Conservation (phyloP, 1,139 yeast species). For the Suhomyces ambrosiae region DNA sequence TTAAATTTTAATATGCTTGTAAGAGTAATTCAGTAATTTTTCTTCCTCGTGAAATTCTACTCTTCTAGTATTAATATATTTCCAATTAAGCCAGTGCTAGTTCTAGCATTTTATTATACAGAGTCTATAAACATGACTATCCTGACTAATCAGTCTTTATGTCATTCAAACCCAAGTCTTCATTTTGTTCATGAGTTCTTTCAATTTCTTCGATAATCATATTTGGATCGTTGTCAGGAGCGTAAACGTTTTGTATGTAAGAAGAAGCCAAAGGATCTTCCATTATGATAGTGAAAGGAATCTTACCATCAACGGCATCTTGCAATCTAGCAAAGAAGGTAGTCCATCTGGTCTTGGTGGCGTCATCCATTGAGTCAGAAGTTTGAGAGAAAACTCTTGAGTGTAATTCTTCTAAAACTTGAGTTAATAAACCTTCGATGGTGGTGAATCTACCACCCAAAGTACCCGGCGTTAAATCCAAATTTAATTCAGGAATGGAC, state of each 20-base stretch:
- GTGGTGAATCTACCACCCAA: slow-evolving; percentile 98
- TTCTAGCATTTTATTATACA: not conserved
- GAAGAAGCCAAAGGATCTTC: slow-evolving; percentile 95
- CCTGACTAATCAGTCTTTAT: slow-evolving; percentile 48
- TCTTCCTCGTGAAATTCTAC: too few species aligned
- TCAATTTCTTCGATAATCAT: slow-evolving; percentile 90
- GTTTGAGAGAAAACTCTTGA: slow-evolving; percentile 82
- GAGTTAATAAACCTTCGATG: slow-evolving; percentile 85
- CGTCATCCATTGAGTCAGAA: slow-evolving; percentile 88
- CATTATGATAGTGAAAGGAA: slow-evolving; percentile 83
- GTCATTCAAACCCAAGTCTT: slow-evolving; percentile 86
- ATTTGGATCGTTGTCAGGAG: slow-evolving; percentile 97
- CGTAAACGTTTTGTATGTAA: slow-evolving; percentile 94
- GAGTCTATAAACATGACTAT: not conserved
- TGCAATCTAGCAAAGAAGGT: slow-evolving; percentile 73
- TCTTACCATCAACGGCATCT: slow-evolving; percentile 81
- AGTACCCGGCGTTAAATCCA: slow-evolving; percentile 95
- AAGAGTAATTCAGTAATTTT: too few species aligned
- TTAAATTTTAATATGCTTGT: too few species aligned
- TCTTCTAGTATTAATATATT: too few species aligned
- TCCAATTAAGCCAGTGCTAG: too few species aligned
- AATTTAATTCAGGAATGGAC: slow-evolving; percentile 79
- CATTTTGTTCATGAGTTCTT: slow-evolving; percentile 85
- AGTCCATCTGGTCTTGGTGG: slow-evolving; percentile 77
- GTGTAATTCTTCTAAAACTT: slow-evolving; percentile 87